Evolutionary conservation across 768 basidiomycete species (phyloP).

Genomic region (Russula vinacea): DNA sequence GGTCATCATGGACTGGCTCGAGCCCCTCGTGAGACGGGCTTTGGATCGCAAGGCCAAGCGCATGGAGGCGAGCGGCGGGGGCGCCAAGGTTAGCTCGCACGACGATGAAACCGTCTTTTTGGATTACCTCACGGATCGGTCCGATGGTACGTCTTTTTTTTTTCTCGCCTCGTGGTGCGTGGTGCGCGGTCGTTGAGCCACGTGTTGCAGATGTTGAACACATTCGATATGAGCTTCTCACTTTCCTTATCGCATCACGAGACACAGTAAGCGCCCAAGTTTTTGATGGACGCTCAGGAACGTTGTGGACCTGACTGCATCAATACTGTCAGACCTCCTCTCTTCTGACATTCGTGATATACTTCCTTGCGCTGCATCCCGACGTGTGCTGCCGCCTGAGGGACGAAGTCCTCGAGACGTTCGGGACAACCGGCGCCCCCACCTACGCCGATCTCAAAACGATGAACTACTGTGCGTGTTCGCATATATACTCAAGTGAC

Average conservation of each 20-base stretch:
- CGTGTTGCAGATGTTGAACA: slow-evolving; percentile 26
- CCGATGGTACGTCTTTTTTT: slow-evolving; percentile 16
- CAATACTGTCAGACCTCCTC: too few species aligned
- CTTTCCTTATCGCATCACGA: slow-evolving; percentile 29
- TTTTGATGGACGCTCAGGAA: neutral
- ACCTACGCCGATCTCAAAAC: slow-evolving; percentile 37
- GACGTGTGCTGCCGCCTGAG: slow-evolving; percentile 35
- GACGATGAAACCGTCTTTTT: slow-evolving; percentile 28
- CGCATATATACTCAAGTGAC: too few species aligned
- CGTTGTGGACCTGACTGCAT: too few species aligned
- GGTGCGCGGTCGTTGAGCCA: neutral
- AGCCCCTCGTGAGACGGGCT: slow-evolving; percentile 24
- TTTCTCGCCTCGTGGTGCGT: neutral
- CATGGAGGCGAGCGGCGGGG: slow-evolving; percentile 6
- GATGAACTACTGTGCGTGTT: slow-evolving; percentile 36
- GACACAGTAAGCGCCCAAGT: slow-evolving; percentile 23
- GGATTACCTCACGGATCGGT: slow-evolving; percentile 25
- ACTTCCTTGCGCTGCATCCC: slow-evolving; percentile 37
- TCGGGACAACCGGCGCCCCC: slow-evolving; percentile 34
- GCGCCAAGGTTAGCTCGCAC: slow-evolving; percentile 13
- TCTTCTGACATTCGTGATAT: slow-evolving; percentile 37
- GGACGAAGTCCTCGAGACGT: slow-evolving; percentile 36
- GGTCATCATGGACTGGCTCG: slow-evolving; percentile 22
- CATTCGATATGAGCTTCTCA: slow-evolving; percentile 29
- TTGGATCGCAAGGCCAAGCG: slow-evolving; percentile 24